Conservation (phyloP, 2,329 filamentous ascomycete genomes). For the Fusarium gaditjirri region DNA sequence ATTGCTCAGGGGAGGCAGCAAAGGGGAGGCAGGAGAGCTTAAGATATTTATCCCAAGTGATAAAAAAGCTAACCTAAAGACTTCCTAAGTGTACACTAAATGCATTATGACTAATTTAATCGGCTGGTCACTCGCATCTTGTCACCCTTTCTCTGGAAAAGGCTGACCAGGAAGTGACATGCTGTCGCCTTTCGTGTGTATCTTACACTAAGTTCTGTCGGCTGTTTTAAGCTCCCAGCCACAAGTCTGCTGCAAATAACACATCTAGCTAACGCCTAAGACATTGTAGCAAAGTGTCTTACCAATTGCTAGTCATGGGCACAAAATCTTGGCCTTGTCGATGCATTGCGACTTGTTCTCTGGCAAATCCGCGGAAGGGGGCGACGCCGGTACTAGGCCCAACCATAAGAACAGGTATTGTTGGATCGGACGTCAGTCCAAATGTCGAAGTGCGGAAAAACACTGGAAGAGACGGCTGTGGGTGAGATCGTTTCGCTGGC, state of each 20-base stretch:
- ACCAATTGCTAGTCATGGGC: no score
- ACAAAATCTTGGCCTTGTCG: not conserved
- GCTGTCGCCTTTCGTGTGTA: not conserved
- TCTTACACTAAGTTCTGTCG: no score
- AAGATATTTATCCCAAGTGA: no score
- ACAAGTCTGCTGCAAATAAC: no score
- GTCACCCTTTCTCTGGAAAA: not conserved
- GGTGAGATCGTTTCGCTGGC: rapidly evolving
- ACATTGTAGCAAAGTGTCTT: no score
- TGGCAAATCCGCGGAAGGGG: not conserved
- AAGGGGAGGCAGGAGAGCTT: no score
- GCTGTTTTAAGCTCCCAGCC: no score
- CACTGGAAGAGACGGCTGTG: rapidly evolving
- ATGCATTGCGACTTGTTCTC: not conserved
- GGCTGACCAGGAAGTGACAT: not conserved
- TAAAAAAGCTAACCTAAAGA: no score
- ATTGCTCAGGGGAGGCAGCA: no score
- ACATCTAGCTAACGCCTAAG: no score
- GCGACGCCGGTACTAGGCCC: not conserved
- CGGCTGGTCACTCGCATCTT: not conserved
- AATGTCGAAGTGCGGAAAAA: not conserved
- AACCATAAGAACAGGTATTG: not conserved
- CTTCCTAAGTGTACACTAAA: no score
- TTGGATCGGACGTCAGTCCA: rapidly evolving
- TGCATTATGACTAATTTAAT: not conserved